Base-by-base conservation (phyloP, 495 filamentous ascomycete species). In the Podospora didyma region DNA sequence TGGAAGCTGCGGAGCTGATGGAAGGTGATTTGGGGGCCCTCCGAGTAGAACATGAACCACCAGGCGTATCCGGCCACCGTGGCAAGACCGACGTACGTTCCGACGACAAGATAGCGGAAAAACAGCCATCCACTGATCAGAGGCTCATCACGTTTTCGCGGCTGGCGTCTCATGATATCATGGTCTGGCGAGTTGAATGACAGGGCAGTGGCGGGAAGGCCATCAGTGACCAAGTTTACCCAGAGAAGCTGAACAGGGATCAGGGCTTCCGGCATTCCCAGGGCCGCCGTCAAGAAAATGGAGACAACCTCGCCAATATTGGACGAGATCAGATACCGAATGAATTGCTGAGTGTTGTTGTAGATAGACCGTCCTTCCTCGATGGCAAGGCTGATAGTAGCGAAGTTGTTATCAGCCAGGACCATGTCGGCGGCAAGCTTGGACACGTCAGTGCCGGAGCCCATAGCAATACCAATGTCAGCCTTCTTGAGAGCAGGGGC, bases 311-410 rank as follows among this genome's bases (percentile, higher is more conserved):
- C 95, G 72, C 95, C 95, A 49, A 99, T 99, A 75, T 99, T 99
- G 28, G 92, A 97, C 9, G 92, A 96, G 72, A 99, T 99, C 49
- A 99, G 81, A 69, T 99, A 99, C 24, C 95, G 89, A 73, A 99
- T 99, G 71, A 99, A 99, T 69, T 99, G 95, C 69, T 99, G 95
- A 2, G 95, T 99, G 80, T 99, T 99, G 85, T 93, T 97, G 80
- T 96, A 99, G 76, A 99, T 99, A 31, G 92, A 92, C 51, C 95
- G 87, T 51, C 95, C 95, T 73, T 99, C 95, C 72, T 97, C 94
- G 51, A 99, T 92, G 34, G 95, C 95, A 53, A 89, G 81, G 64
- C 93, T 89, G 66, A 99, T 99, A 23, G 95, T 97, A 46, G 95
- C 94, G 69, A 99, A 99, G 75, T 99, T 99, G 73, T 97, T 88